Percentiles rank a stretch among this genome's conserved stretches.
These are phyloP conservation scores for Cytospora piceae DNA, from an alignment of 2,329 filamentous ascomycete species.

Conservation along the genomic window DNA sequence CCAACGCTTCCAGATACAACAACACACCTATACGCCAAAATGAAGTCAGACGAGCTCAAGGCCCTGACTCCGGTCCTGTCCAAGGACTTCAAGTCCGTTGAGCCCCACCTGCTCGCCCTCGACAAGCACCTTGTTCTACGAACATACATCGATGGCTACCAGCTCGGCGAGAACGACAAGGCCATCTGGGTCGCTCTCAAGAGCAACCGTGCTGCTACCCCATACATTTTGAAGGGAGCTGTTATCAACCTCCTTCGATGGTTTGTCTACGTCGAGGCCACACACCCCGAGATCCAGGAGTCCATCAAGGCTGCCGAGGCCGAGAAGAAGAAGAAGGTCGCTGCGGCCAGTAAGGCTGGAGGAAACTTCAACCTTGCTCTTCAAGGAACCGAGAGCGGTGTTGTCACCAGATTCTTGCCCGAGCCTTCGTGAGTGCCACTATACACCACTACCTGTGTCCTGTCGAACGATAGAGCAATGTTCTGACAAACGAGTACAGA, in stretches of 20 bases:
- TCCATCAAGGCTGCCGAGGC: conserved; percentile 72
- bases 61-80: conserved; percentile 55
- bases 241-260: conserved; percentile 81
- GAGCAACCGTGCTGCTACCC: conserved; percentile 80
- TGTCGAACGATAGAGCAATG: background rate
- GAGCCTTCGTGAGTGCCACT: conserved; percentile 75
- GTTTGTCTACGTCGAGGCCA: conserved; percentile 84
- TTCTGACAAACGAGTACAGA: conserved; percentile 37
- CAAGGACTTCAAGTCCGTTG: conserved; percentile 81
- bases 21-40: conserved; percentile 38
- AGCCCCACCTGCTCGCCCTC: conserved; percentile 73
- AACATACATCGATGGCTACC: conserved; percentile 83
- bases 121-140: conserved; percentile 87
- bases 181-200: conserved; percentile 83
- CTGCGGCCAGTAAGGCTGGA: conserved; percentile 72
- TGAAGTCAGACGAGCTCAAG: conserved; percentile 62
- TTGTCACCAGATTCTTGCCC: conserved; percentile 89
- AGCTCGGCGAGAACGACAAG: conserved; percentile 74
- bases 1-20: background rate
- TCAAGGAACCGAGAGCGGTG: conserved; percentile 81
- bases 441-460: background rate
- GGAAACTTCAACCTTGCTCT: conserved; percentile 89
- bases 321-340: conserved; percentile 70
- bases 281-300: conserved; percentile 74
- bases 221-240: conserved; percentile 77